A percentile compares a stretch with the other conserved stretches of the same genome.
Conservation (phyloP, 495 filamentous ascomycete genomes). For the Hypoxylon crocopeplum region DNA sequence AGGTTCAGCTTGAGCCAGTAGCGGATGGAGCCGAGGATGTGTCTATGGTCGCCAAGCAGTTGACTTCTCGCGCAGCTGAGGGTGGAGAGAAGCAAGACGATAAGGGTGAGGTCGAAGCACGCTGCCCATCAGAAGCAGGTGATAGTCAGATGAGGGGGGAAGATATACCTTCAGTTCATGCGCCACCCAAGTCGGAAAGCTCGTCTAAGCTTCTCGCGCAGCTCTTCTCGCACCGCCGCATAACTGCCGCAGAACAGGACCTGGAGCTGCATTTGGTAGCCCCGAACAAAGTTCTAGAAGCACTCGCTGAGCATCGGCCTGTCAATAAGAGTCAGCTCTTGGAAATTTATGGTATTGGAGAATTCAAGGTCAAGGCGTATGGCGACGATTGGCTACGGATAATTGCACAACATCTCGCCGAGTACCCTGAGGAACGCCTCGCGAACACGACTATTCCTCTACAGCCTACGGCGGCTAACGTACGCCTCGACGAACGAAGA, state of each 20-base stretch:
- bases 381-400: slow-evolving; percentile 16
- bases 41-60: slow-evolving; percentile 1
- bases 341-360: not conserved
- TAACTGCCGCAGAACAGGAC: not conserved
- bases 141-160: no score
- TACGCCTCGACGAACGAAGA: not conserved
- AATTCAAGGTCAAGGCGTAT: not conserved
- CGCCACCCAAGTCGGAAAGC: not conserved
- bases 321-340: slow-evolving; percentile 2
- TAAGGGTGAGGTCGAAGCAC: no score
- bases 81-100: no score
- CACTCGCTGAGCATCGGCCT: not conserved
- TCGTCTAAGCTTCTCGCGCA: not conserved
- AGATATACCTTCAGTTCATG: no score
- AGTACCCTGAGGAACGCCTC: not conserved
- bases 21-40: not conserved
- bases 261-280: not conserved
- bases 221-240: not conserved
- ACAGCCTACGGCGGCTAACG: not conserved
- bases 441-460: not conserved
- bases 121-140: no score
- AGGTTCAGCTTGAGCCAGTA: slow-evolving; percentile 11
- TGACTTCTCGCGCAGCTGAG: not conserved
- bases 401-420: not conserved
- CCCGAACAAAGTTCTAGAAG: not conserved